These are phyloP conservation scores for Neurospora sp. DNA, from an alignment of 495 filamentous ascomycete genomes.

Conservation along the genomic window DNA sequence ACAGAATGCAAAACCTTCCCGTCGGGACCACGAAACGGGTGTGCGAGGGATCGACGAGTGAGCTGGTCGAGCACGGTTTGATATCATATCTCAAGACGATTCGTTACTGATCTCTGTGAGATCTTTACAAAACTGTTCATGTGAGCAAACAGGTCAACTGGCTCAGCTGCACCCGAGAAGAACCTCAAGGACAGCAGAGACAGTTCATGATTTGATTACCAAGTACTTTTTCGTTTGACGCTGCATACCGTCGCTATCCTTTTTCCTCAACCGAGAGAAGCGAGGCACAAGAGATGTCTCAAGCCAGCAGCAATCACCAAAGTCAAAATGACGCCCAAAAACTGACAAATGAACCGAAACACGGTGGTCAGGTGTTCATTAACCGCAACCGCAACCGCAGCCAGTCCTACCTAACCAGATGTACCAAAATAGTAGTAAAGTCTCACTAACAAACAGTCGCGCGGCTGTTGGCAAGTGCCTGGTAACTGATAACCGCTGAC, in stretches of 20 bases:
- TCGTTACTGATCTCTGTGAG: not conserved
- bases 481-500: not conserved
- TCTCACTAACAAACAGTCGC: not conserved
- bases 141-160: not conserved
- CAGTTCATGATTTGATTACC: not conserved
- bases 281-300: not conserved
- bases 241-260: not conserved
- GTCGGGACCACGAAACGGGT: not conserved
- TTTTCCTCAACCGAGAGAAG: not conserved
- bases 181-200: not conserved
- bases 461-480: not conserved
- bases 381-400: not conserved
- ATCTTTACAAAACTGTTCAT: not conserved
- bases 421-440: not conserved
- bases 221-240: not conserved
- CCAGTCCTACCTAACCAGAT: not conserved
- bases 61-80: not conserved
- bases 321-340: not conserved
- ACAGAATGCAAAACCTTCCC: not conserved
- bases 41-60: not conserved
- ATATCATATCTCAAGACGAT: not conserved
- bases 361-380: not conserved
- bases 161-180: not conserved
- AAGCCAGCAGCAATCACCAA: not conserved
- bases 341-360: not conserved